Conservation (phyloP, 352 stramenopile genomes). For the Phytophthora sp. region DNA sequence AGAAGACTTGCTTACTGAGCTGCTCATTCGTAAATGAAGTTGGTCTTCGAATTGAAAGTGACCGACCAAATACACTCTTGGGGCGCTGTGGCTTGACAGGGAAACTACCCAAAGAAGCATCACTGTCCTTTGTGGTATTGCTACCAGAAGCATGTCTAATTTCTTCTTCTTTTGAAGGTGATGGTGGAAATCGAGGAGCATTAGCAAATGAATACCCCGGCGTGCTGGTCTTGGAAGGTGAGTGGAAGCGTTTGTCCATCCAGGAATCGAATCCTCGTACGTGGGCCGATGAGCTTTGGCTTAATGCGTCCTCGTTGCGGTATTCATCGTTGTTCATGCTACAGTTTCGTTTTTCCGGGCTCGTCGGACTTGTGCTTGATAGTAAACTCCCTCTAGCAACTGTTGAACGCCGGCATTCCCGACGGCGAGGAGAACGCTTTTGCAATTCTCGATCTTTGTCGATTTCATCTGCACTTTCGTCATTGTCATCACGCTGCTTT, state of each 20-base stretch:
- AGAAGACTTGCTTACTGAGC: not conserved
- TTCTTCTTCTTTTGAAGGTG: slow-evolving; percentile 22
- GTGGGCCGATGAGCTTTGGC: slow-evolving; percentile 11
- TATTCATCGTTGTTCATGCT: not conserved
- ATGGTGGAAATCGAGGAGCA: slow-evolving; percentile 5
- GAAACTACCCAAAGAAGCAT: not conserved
- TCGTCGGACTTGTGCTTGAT: not conserved
- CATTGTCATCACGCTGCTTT: slow-evolving; percentile 1
- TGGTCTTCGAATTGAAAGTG: slow-evolving; percentile 12
- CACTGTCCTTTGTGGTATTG: not conserved
- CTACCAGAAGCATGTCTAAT: not conserved
- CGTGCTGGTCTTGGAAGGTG: slow-evolving; percentile 4
- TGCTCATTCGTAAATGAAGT: not conserved
- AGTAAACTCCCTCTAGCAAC: not conserved
- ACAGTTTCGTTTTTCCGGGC: not conserved
- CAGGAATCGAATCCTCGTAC: slow-evolving; percentile 51
- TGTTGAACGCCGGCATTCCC: slow-evolving; percentile 6
- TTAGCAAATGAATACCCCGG: slow-evolving; percentile 9
- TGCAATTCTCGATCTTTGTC: slow-evolving; percentile 12
- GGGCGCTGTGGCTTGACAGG: slow-evolving; percentile 10
- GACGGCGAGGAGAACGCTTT: slow-evolving; percentile 4
- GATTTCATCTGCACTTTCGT: slow-evolving; percentile 8
- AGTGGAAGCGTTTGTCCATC: slow-evolving; percentile 36
- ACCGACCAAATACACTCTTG: slow-evolving; percentile 37
- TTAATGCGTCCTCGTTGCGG: not conserved